phyloP scores from a whole-genome alignment of 371 early-diverging fungal species.

The Entomophthora muscae region DNA sequence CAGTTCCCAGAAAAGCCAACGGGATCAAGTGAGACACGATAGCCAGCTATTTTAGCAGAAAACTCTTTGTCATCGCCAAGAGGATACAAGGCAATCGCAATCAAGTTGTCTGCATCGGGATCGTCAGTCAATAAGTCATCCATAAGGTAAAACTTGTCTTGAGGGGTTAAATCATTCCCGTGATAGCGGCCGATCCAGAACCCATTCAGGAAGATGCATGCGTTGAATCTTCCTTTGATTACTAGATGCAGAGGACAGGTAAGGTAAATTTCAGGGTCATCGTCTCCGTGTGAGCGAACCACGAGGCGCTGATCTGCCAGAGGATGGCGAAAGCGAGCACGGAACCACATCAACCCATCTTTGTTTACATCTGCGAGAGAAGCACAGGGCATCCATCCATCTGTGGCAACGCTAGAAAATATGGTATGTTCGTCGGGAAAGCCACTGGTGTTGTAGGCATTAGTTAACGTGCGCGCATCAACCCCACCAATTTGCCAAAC shows the following conservation, averaged over 20 bases:
- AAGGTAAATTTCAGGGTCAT: not conserved
- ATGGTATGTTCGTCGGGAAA: conserved; percentile 43
- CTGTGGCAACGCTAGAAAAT: conserved; percentile 6
- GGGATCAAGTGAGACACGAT: not conserved
- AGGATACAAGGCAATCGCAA: not conserved
- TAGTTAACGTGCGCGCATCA: conserved; percentile 33
- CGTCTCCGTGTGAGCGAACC: not conserved
- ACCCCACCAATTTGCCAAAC: conserved; percentile 63
- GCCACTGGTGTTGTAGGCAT: conserved; percentile 42
- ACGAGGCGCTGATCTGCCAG: conserved; percentile 9
- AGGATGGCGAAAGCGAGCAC: conserved; percentile 16
- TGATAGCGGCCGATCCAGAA: conserved; percentile 46
- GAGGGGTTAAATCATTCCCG: conserved; percentile 54
- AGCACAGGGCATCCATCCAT: not conserved
- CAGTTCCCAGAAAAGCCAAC: not conserved
- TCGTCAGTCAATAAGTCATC: conserved; percentile 25
- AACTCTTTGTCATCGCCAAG: not conserved
- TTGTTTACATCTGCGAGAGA: conserved; percentile 13
- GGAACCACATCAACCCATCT: conserved; percentile 18
- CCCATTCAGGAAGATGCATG: conserved; percentile 39
- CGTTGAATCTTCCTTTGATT: conserved; percentile 40
- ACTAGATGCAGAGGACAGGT: conserved; percentile 35
- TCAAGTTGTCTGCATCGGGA: conserved; percentile 6
- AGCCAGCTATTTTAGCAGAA: not conserved
- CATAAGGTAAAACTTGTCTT: conserved; percentile 52